Conservation (phyloP, 352 stramenopile species). For the Phytophthora cryptogea region DNA sequence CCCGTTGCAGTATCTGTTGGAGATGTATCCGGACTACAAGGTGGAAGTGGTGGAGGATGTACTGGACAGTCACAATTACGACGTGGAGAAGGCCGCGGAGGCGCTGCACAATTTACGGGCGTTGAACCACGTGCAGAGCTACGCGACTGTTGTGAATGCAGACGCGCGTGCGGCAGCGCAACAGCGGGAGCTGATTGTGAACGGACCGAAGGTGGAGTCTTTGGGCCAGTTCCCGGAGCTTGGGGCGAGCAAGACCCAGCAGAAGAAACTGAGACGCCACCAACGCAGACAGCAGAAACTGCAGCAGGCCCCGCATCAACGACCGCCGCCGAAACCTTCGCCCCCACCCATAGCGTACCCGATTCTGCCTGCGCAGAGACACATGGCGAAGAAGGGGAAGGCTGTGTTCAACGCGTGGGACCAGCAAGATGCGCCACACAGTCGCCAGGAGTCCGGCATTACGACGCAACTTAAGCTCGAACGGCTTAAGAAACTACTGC, state of each 20-base stretch:
- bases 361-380: conserved; percentile 20
- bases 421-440: conserved; percentile 21
- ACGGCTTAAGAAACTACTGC: conserved; percentile 61
- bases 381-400: conserved; percentile 15
- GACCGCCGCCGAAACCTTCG: conserved; percentile 37
- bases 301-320: conserved; percentile 27
- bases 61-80: conserved; percentile 58
- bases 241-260: conserved; percentile 36
- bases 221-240: conserved; percentile 62
- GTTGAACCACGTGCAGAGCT: conserved; percentile 65
- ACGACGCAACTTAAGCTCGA: conserved; percentile 72
- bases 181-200: conserved; percentile 24
- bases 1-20: conserved; percentile 54
- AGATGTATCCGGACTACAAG: conserved; percentile 61
- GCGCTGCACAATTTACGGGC: conserved; percentile 63
- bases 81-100: conserved; percentile 55
- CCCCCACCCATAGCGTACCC: conserved; percentile 26
- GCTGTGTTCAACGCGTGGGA: conserved; percentile 37
- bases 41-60: conserved; percentile 67
- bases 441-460: conserved; percentile 50
- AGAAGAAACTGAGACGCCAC: conserved; percentile 35
- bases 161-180: conserved; percentile 22
- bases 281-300: conserved; percentile 35
- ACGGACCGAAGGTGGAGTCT: conserved; percentile 47
- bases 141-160: conserved; percentile 53